Percentiles rank a stretch among this genome's conserved stretches.
These are phyloP conservation scores for Gracilaria vermiculophylla DNA, from an alignment of 23 red algal genomes.

Conservation along the genomic window DNA sequence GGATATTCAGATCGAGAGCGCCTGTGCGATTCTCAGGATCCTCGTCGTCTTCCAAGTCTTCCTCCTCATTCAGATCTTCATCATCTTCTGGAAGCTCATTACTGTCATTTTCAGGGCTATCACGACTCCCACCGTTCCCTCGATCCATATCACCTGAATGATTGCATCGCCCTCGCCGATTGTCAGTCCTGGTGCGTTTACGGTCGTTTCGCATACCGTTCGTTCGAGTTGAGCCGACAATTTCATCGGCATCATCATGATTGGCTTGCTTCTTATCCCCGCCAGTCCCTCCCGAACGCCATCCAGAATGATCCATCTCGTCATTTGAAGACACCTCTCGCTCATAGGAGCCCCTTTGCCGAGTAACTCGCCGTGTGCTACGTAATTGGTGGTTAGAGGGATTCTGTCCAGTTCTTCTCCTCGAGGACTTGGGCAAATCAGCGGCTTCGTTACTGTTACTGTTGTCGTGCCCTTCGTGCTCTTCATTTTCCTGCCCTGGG, in stretches of 20 bases:
- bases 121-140: neutral
- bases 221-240: neutral
- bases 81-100: slow-evolving; percentile 8
- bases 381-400: slow-evolving; percentile 8
- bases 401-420: slow-evolving; percentile 35
- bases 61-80: slow-evolving; percentile 24
- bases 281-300: neutral
- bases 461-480: neutral
- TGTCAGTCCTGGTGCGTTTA: slow-evolving; percentile 31
- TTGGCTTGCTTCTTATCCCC: neutral
- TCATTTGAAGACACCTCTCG: slow-evolving; percentile 26
- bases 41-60: slow-evolving; percentile 6
- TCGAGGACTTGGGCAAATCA: neutral
- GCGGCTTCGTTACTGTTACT: neutral
- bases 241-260: slow-evolving; percentile 17
- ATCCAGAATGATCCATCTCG: slow-evolving; percentile 30
- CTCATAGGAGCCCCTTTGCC: slow-evolving; percentile 29
- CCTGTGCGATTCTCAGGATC: slow-evolving; percentile 40
- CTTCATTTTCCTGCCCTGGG: slow-evolving; percentile 35
- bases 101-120: slow-evolving; percentile 5
- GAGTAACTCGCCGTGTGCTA: slow-evolving; percentile 16
- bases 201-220: slow-evolving; percentile 19
- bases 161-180: slow-evolving; percentile 2
- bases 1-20: slow-evolving; percentile 17
- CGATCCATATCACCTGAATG: slow-evolving; percentile 24